phyloP scores from a whole-genome alignment of 192 early-diverging fungal species.

The Funneliformis mosseae region DNA sequence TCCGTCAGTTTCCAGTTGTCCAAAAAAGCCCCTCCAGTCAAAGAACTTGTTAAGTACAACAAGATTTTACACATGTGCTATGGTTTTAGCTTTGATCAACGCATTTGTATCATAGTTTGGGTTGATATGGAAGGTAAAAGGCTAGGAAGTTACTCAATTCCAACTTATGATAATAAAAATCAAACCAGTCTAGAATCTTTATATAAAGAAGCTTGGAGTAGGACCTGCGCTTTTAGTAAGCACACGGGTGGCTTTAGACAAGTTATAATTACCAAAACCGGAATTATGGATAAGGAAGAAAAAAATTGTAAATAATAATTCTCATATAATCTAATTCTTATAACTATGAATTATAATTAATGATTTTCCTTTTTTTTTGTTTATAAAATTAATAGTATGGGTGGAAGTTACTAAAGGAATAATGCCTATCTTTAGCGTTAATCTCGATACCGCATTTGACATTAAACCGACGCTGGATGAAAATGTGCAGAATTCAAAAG shows the following conservation, averaged over 20 bases:
- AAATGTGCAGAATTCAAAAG: background rate
- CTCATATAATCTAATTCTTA: background rate
- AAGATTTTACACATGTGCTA: constrained; percentile 18
- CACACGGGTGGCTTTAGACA: background rate
- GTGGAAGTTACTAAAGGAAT: background rate
- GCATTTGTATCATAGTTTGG: background rate
- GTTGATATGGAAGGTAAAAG: constrained; percentile 7
- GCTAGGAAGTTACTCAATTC: background rate
- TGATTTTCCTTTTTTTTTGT: background rate
- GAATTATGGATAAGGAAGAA: constrained; percentile 17
- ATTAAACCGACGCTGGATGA: background rate
- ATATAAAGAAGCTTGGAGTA: background rate
- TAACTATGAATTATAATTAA: background rate
- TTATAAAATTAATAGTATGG: constrained; percentile 10
- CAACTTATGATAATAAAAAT: background rate
- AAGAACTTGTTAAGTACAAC: constrained; percentile 4
- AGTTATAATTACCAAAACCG: constrained; percentile 1
- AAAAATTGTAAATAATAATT: background rate
- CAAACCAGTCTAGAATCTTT: background rate
- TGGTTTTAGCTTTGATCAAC: constrained; percentile 26
- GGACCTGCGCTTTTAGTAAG: background rate
- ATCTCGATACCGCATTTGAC: background rate
- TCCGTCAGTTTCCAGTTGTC: background rate
- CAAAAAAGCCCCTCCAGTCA: background rate
- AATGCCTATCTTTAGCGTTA: background rate